phyloP scores from a whole-genome alignment of 257 asterid genomes.

The Plantago major region DNA sequence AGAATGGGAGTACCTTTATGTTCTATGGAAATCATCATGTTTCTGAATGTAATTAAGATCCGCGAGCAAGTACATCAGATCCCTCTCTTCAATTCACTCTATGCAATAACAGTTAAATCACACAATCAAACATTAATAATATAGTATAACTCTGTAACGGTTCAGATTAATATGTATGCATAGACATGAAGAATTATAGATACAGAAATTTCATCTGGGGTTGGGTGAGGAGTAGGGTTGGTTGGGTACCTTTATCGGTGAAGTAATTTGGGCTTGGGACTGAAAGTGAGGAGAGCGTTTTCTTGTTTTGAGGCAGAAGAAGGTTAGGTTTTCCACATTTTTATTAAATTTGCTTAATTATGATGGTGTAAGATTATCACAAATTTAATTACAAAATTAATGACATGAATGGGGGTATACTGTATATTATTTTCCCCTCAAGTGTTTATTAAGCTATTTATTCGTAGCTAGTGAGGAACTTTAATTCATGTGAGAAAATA shows the following conservation, averaged over 20 bases:
- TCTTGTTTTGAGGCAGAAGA: constrained; percentile 16
- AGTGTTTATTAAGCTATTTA: too few species aligned
- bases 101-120: constrained; percentile 21
- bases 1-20: constrained; percentile 45
- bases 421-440: too few species aligned
- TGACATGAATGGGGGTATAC: too few species aligned
- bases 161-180: neutral
- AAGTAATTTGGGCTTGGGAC: constrained; percentile 31
- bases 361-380: too few species aligned
- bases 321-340: constrained; percentile 22
- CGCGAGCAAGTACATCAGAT: constrained; percentile 77
- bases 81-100: constrained; percentile 43
- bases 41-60: constrained; percentile 51
- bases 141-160: constrained; percentile 6
- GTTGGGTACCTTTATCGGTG: constrained; percentile 22
- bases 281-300: constrained; percentile 33
- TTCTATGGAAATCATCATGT: constrained; percentile 64
- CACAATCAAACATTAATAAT: constrained; percentile 19
- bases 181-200: constrained; percentile 1
- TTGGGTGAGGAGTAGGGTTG: constrained; percentile 2
- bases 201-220: neutral
- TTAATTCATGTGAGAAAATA: too few species aligned
- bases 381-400: too few species aligned
- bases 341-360: too few species aligned
- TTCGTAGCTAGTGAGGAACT: too few species aligned